A percentile compares a stretch with the other conserved stretches of the same genome.
phyloP scores from a whole-genome alignment of 768 basidiomycete species.

The Lactarius pseudohatsudake region DNA sequence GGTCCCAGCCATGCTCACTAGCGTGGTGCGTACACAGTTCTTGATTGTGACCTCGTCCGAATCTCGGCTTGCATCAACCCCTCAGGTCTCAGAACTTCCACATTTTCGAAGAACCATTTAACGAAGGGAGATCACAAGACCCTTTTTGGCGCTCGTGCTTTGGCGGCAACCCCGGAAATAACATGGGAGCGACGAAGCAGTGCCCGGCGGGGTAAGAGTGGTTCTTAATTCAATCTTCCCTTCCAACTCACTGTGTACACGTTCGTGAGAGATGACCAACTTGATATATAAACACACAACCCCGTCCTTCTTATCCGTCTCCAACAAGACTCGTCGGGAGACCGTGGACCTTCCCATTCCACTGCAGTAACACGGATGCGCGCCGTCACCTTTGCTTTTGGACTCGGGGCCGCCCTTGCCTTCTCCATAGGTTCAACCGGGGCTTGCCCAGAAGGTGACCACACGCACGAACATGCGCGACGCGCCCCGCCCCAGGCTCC shows the following conservation, averaged over 20 bases:
- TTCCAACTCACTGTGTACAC: conserved; percentile 49
- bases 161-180: no score
- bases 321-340: background rate
- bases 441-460: conserved; percentile 3
- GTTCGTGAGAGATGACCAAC: conserved; percentile 45
- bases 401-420: conserved; percentile 27
- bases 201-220: background rate
- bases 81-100: no score
- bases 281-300: background rate
- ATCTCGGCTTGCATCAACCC: no score
- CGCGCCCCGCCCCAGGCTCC: conserved; percentile 44
- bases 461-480: conserved; percentile 37
- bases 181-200: background rate
- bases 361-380: background rate
- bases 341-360: background rate
- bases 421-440: conserved; percentile 27
- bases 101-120: no score
- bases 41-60: no score
- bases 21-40: no score
- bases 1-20: no score
- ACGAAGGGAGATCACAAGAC: no score
- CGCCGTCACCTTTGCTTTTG: conserved; percentile 12
- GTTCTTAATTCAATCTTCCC: background rate
- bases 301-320: background rate
- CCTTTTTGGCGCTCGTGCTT: no score